Percentiles rank a stretch among this genome's conserved stretches.
These are phyloP conservation scores for Silene vulgaris DNA, from an alignment of 179 eudicot genomes.

Conservation along the genomic window DNA sequence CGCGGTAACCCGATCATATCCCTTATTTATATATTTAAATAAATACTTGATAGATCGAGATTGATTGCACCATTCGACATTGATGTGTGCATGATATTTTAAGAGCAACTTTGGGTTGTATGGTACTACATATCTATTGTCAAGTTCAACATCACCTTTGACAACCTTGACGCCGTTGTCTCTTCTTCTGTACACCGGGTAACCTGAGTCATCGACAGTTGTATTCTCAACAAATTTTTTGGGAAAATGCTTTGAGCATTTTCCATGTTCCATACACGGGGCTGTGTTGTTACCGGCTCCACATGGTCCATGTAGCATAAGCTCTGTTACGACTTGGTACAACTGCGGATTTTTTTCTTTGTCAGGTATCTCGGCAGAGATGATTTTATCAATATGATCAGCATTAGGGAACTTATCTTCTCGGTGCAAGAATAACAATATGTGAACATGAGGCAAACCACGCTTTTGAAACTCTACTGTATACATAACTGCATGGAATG, in stretches of 20 bases:
- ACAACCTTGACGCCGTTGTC: not conserved
- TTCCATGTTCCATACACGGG: not conserved
- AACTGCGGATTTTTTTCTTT: not conserved
- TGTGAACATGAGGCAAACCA: not conserved
- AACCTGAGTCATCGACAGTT: not conserved
- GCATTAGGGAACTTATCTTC: not conserved
- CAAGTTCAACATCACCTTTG: not conserved
- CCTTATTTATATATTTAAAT: not conserved
- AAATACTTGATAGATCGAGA: too few species aligned
- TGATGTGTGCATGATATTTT: too few species aligned
- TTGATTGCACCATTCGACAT: too few species aligned
- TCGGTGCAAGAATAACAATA: not conserved
- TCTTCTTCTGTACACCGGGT: conserved; percentile 11
- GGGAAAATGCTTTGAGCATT: conserved; percentile 15
- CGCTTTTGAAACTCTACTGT: conserved; percentile 1
- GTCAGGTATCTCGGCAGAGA: not conserved
- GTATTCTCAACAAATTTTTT: not conserved
- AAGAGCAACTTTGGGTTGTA: too few species aligned
- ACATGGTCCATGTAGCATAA: conserved; percentile 32
- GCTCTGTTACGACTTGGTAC: conserved; percentile 2
- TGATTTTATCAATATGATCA: not conserved
- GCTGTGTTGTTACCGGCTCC: not conserved
- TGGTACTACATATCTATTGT: not conserved
- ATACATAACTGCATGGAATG: not conserved
- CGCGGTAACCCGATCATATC: too few species aligned